Percentiles rank a stretch among this genome's conserved stretches.
Evolutionary conservation across 1,284 basidiomycete genomes (phyloP).

Genomic region (Moesziomyces parantarcticus): DNA sequence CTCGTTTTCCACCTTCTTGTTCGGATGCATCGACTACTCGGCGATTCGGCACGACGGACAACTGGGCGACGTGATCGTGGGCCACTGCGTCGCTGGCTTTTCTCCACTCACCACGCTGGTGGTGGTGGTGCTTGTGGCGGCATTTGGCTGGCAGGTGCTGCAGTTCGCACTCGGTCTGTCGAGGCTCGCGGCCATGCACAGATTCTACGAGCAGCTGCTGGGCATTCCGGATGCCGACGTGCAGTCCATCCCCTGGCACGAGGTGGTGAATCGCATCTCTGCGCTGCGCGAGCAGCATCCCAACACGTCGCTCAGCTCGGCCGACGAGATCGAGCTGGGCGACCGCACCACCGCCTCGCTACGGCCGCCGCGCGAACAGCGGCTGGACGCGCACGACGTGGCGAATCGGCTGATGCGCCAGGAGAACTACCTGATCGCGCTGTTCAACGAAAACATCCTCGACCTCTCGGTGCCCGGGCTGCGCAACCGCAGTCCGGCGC

Average conservation of each 20-base stretch:
- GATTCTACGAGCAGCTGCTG: conserved; percentile 77
- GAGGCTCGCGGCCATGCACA: conserved; percentile 88
- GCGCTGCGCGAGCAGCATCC: conserved; percentile 59
- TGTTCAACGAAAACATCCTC: conserved; percentile 95
- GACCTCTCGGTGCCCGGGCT: conserved; percentile 79
- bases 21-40: conserved; percentile 93
- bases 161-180: conserved; percentile 73
- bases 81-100: conserved; percentile 75
- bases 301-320: conserved; percentile 50
- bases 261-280: conserved; percentile 85
- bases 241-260: conserved; percentile 95
- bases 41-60: conserved; percentile 71
- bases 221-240: conserved; percentile 80
- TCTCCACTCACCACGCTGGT: conserved; percentile 78
- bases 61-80: conserved; percentile 58
- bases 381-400: conserved; percentile 88
- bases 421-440: conserved; percentile 96
- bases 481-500: conserved; percentile 71
- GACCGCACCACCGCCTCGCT: conserved; percentile 34
- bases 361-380: conserved; percentile 37
- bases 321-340: conserved; percentile 69
- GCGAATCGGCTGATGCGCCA: conserved; percentile 96
- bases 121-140: conserved; percentile 76
- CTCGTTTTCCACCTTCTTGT: conserved; percentile 91
- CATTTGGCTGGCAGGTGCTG: conserved; percentile 75